phyloP scores from a whole-genome alignment of 1,139 yeast genomes.

The Sugiyamaella neomexicana region DNA sequence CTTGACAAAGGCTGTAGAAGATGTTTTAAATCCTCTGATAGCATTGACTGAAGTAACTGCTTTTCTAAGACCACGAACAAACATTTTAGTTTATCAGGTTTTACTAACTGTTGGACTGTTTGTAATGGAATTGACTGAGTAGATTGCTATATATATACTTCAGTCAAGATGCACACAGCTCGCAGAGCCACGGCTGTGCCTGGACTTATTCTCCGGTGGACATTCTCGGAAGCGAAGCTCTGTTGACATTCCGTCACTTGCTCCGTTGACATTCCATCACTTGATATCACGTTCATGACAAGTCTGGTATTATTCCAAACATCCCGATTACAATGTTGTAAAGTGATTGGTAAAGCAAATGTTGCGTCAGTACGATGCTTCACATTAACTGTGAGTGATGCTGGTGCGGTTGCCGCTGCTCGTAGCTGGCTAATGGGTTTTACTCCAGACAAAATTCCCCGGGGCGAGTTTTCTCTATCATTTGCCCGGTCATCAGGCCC shows the following conservation, averaged over 20 bases:
- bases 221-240: neutral
- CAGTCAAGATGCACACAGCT: too few relatives aligned
- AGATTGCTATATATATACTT: too few relatives aligned
- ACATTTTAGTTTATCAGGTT: slow-evolving; percentile 18
- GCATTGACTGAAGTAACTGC: neutral
- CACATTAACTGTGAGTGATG: slow-evolving; percentile 28
- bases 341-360: neutral
- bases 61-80: slow-evolving; percentile 13
- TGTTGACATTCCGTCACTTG: neutral
- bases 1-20: slow-evolving; percentile 33
- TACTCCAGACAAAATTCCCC: slow-evolving; percentile 48
- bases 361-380: slow-evolving; percentile 22
- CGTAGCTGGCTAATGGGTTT: slow-evolving; percentile 50
- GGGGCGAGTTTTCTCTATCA: slow-evolving; percentile 50
- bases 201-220: neutral
- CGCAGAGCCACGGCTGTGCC: too few relatives aligned
- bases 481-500: slow-evolving; percentile 85
- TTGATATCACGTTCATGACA: neutral
- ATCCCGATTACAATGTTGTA: neutral
- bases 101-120: too few relatives aligned
- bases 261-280: neutral
- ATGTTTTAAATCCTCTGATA: slow-evolving; percentile 32
- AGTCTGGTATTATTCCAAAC: neutral
- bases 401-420: slow-evolving; percentile 26
- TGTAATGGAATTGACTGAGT: too few relatives aligned